These are phyloP conservation scores for Acrodontium crateriforme DNA, from an alignment of 2,329 filamentous ascomycete species.

Conservation along the genomic window DNA sequence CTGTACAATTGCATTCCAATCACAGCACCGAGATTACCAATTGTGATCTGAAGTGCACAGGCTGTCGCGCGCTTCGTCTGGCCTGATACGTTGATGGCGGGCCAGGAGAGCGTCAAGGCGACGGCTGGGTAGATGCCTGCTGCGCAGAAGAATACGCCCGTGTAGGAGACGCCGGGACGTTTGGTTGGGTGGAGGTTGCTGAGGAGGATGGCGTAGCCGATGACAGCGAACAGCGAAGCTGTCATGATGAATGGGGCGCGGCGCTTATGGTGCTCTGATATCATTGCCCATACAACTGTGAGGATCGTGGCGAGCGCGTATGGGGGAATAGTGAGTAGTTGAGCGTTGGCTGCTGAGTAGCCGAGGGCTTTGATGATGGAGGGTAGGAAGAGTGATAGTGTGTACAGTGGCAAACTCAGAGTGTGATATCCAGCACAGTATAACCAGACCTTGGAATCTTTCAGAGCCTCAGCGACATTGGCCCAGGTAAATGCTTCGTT, in stretches of 20 bases:
- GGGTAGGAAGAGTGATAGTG: constrained; percentile 31
- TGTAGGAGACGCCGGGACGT: constrained; percentile 25
- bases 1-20: constrained; percentile 58
- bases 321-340: constrained; percentile 24
- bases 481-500: constrained; percentile 56
- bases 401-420: constrained; percentile 46
- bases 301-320: constrained; percentile 36
- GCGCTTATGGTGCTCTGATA: constrained; percentile 44
- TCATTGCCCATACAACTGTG: constrained; percentile 43
- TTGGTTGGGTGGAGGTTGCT: constrained; percentile 25
- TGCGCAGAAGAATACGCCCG: constrained; percentile 26
- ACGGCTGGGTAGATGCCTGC: constrained; percentile 54
- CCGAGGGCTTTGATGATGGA: constrained; percentile 53
- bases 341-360: constrained; percentile 32
- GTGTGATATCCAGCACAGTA: constrained; percentile 61
- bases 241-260: constrained; percentile 53
- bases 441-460: constrained; percentile 57
- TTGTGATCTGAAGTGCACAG: constrained; percentile 58
- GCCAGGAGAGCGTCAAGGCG: constrained; percentile 53
- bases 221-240: constrained; percentile 21
- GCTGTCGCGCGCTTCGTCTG: constrained; percentile 36
- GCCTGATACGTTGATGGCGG: constrained; percentile 56
- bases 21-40: constrained; percentile 55
- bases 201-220: constrained; percentile 28
- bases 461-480: constrained; percentile 48